Base-by-base conservation (phyloP, 805 yeast genomes). In the Cyberlindnera amylophila region DNA sequence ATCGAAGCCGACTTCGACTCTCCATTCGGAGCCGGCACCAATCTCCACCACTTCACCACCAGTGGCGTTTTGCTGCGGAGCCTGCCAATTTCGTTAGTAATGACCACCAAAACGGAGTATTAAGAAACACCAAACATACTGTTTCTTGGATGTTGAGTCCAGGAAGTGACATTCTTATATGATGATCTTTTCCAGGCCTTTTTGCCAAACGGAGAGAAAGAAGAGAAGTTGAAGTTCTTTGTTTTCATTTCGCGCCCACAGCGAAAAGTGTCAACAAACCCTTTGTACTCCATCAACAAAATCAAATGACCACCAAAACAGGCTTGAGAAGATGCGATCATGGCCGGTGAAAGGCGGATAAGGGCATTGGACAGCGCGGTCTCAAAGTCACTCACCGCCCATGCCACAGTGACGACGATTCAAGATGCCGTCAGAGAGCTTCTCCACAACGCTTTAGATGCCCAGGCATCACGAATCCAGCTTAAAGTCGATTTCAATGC, bases 1-100 rank as follows among this genome's bases (percentile, higher is more conserved):
- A 34, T 70, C 71, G 47, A 70, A 69, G 0, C 74, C 79, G 4
- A 85, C 76, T 57, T 86, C 93, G 49, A 85, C 73, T 40, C 95
- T 67, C 93, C 95, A 85, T 64, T 87, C 95, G 21, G 77, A 66
- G 31, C 56, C 57, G 1, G 71, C 52, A 1, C 64, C 46, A 13
- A 58, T 51, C 30, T 53, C 50, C 13, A 58, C 49, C 3, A 34
- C 33, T 28, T 49, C 51, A 10, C 26, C 35, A 5, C 29, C 19
- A 7, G 40, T 44, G 41, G 40, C 38, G 32, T 29, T 38, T 24
- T 34, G 30, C n/a, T 31, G 34, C 12, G 33, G 41, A 12, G 19
- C 27, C 41, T 42, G 35, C 13, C 11, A 15, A 29, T 24, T 32
- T 44, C 32, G 36, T 32, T 14, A 35, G 31, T 21, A 12, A 16